These are phyloP conservation scores for Isoetes engelmannii DNA, from an alignment of 83 land plant genomes.

Conservation along the genomic window DNA sequence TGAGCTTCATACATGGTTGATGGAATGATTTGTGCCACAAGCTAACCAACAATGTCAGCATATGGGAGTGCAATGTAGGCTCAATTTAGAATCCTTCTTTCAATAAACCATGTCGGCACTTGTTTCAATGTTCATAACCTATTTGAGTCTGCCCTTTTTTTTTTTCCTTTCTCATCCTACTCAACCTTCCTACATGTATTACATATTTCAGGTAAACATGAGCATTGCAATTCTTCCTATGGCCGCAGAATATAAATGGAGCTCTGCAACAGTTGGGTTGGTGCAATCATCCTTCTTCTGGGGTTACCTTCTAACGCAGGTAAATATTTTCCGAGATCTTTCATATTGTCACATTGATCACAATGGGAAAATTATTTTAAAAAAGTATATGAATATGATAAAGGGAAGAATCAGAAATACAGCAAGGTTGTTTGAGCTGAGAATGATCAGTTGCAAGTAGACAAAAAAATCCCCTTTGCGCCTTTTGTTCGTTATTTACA, in stretches of 20 bases:
- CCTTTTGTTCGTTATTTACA: no score
- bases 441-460: no score
- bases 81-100: background rate
- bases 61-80: background rate
- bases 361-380: no score
- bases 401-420: no score
- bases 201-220: slow-evolving; percentile 72
- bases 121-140: background rate
- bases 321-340: slow-evolving; percentile 4
- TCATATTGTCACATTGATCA: no score
- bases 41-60: background rate
- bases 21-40: background rate
- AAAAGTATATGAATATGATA: no score
- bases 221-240: slow-evolving; percentile 96
- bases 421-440: no score
- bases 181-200: background rate
- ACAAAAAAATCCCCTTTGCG: no score
- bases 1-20: background rate
- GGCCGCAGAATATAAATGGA: slow-evolving; percentile 84
- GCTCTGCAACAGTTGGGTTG: slow-evolving; percentile 81
- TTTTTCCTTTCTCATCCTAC: background rate
- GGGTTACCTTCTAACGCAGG: slow-evolving; percentile 98
- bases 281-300: slow-evolving; percentile 96
- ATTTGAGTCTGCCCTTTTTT: background rate
- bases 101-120: background rate